phyloP scores from a whole-genome alignment of 805 yeast genomes.

The Kodamaea hsintzibuensis region DNA sequence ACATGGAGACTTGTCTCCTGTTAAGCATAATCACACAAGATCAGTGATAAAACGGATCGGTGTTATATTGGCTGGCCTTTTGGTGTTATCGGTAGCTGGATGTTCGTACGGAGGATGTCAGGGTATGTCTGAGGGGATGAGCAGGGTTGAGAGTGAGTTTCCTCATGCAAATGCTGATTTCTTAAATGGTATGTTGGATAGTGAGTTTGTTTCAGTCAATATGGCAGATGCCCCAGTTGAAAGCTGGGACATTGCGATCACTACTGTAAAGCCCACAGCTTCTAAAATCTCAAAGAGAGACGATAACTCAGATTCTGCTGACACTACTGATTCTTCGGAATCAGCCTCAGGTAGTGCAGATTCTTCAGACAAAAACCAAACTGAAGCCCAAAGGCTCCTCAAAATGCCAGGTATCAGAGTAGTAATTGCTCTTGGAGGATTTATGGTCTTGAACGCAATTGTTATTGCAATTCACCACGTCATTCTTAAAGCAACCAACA shows the following conservation, averaged over 20 bases:
- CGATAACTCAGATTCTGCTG: not conserved
- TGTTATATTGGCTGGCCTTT: not conserved
- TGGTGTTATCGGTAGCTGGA: not conserved
- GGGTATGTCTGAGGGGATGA: not conserved
- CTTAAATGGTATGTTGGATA: no score
- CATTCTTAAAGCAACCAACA: constrained; percentile 27
- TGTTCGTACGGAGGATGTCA: not conserved
- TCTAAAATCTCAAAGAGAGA: not conserved
- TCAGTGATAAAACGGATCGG: constrained; percentile 1
- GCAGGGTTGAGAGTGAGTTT: not conserved
- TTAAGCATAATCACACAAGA: constrained; percentile 5
- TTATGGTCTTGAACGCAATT: constrained; percentile 35
- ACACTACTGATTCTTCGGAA: not conserved
- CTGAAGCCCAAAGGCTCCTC: constrained; percentile 12
- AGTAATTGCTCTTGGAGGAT: constrained; percentile 34
- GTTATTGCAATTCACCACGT: constrained; percentile 42
- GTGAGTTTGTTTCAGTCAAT: no score
- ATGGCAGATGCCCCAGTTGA: no score
- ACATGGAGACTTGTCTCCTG: not conserved
- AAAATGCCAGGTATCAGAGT: constrained; percentile 31
- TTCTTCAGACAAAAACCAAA: constrained; percentile 4
- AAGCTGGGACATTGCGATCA: no score
- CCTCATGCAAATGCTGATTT: not conserved
- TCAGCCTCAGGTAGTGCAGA: no score
- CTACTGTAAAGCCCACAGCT: not conserved